Evolutionary conservation across 495 filamentous ascomycete genomes (phyloP), one percentile per base, ranked within the genome.

Genomic region (Penicillium daleae): DNA sequence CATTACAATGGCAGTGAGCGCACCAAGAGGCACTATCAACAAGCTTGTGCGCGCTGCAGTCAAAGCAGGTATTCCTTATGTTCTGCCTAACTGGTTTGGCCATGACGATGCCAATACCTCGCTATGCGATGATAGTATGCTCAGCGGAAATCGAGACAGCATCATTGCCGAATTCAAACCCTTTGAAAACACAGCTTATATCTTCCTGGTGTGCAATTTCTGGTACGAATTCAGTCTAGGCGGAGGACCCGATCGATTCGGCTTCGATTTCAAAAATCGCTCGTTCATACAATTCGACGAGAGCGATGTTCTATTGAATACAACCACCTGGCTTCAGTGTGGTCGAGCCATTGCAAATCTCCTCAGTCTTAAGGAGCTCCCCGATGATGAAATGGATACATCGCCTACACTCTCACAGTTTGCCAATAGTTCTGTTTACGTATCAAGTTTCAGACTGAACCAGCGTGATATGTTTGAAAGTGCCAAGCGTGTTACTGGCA

Each of bases 381-480:
- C 46, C 2, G 46, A 50, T 17, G 46, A 50, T 29, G 46, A 29
- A 15, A 13, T 13, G 4, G 46, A 50, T 29, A 50, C 4, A 12
- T 50, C 46, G 46, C 46, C 46, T 6, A 50, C 46, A 29, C n/a
- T 50, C 12, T 50, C 46, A 4, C 46, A 50, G 10, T 50, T 50
- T 29, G 46, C 46, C 2, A 50, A 50, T 29, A 8, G 24, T 29
- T 50, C 46, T 7, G 26, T 50, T 27, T 50, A 50, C 15, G 8
- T 50, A 6, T 50, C 46, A 17, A 50, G 46, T 27, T 50, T 50
- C 46, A 24, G 46, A 7, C 12, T 50, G 24, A 50, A 24, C 24
- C 46, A 50, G 46, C 46, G 46, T 29, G 46, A 50, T 50, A 50
- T 50, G 46, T 50, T 10, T 10, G 46, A 50, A 29, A 50, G 46